phyloP scores from a whole-genome alignment of 1,139 yeast genomes.

The Scheffersomyces illinoinensis region DNA sequence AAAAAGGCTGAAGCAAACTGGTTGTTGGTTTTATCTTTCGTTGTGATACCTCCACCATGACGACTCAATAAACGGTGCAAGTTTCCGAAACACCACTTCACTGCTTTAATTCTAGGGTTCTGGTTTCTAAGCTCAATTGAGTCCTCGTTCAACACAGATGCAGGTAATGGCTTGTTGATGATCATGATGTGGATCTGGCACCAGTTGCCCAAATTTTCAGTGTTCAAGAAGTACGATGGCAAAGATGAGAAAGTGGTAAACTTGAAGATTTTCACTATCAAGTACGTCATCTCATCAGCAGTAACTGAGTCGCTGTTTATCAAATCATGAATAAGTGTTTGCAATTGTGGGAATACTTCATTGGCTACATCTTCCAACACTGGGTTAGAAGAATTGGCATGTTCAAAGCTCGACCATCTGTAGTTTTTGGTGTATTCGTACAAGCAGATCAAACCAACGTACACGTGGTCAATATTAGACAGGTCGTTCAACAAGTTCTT shows the following conservation, averaged over 20 bases:
- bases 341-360: slow-evolving; percentile 58
- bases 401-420: slow-evolving; percentile 54
- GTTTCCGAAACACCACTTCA: slow-evolving; percentile 76
- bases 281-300: slow-evolving; percentile 59
- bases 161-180: slow-evolving; percentile 46
- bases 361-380: slow-evolving; percentile 50
- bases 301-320: slow-evolving; percentile 25
- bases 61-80: slow-evolving; percentile 58
- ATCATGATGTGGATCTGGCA: slow-evolving; percentile 58
- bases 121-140: slow-evolving; percentile 30
- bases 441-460: slow-evolving; percentile 57
- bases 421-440: slow-evolving; percentile 59
- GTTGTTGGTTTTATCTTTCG: slow-evolving; percentile 33
- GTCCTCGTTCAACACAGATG: slow-evolving; percentile 37
- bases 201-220: slow-evolving; percentile 60
- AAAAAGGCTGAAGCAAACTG: slow-evolving; percentile 51
- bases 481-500: slow-evolving; percentile 45
- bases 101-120: slow-evolving; percentile 58
- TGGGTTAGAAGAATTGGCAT: slow-evolving; percentile 40
- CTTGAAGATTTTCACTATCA: slow-evolving; percentile 65
- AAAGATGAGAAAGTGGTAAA: slow-evolving; percentile 57
- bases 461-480: slow-evolving; percentile 50
- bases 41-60: slow-evolving; percentile 51
- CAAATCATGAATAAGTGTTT: slow-evolving; percentile 46
- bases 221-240: slow-evolving; percentile 57